These are phyloP conservation scores for Fraxinus baroniana DNA, from an alignment of 305 asterid genomes.

Conservation along the genomic window DNA sequence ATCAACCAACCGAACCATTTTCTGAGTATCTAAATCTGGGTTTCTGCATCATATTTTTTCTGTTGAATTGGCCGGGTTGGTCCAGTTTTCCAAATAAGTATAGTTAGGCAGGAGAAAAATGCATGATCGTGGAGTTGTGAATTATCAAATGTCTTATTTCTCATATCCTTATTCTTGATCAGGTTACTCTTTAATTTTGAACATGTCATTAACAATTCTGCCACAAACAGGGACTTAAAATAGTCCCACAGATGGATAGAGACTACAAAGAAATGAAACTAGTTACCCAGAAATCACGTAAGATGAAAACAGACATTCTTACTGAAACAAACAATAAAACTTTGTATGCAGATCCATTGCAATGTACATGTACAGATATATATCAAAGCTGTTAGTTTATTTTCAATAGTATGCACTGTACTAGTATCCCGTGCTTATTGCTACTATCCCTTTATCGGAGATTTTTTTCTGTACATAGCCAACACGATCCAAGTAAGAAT, in stretches of 20 bases:
- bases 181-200: neutral
- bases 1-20: neutral
- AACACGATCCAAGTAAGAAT: neutral
- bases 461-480: neutral
- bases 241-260: neutral
- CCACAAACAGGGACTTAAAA: neutral
- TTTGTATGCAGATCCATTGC: slow-evolving; percentile 16
- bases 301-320: neutral
- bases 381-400: slow-evolving; percentile 2
- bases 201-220: neutral
- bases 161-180: neutral
- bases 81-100: neutral
- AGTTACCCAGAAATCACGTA: neutral
- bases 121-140: neutral
- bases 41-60: neutral
- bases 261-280: neutral
- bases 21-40: neutral
- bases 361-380: neutral
- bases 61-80: neutral
- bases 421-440: slow-evolving; percentile 9
- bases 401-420: slow-evolving; percentile 2
- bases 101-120: neutral
- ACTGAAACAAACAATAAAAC: slow-evolving; percentile 4
- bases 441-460: neutral
- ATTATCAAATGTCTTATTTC: neutral